A percentile compares a stretch with the other conserved stretches of the same genome.
phyloP scores from a whole-genome alignment of 306 rosid species.

The Hippophae gyantsensis region DNA sequence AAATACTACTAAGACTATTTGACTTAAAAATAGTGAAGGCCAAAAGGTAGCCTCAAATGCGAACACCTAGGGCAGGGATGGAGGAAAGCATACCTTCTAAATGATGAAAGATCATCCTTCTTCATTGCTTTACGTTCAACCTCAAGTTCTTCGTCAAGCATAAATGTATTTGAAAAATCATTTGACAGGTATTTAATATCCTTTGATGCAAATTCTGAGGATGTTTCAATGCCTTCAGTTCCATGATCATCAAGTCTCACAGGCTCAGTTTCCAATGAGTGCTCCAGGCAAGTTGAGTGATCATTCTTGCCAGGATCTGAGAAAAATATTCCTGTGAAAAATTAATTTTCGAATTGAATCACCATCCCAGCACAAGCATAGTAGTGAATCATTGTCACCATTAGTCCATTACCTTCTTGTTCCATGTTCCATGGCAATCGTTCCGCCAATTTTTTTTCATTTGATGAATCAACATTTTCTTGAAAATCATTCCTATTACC shows the following conservation, averaged over 20 bases:
- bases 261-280: constrained; percentile 24
- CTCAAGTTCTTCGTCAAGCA: constrained; percentile 97
- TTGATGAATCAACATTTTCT: constrained; percentile 26
- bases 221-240: constrained; percentile 30
- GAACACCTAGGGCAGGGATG: constrained; percentile 1
- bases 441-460: constrained; percentile 16
- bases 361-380: constrained; percentile 11
- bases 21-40: not conserved
- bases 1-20: too few species aligned
- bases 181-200: constrained; percentile 44
- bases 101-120: constrained; percentile 40
- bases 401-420: constrained; percentile 21
- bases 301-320: constrained; percentile 15
- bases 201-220: constrained; percentile 23
- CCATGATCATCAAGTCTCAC: constrained; percentile 19
- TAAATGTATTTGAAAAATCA: constrained; percentile 77
- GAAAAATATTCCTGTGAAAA: constrained; percentile 17
- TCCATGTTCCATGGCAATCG: constrained; percentile 15
- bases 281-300: constrained; percentile 12
- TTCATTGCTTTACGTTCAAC: constrained; percentile 52
- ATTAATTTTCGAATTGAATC: constrained; percentile 14
- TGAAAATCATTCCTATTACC: constrained; percentile 24
- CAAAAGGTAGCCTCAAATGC: not conserved
- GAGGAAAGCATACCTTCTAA: constrained; percentile 43
- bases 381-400: constrained; percentile 22